Conservation (phyloP, 2,329 filamentous ascomycete species). For the Claviceps pazoutovae region DNA sequence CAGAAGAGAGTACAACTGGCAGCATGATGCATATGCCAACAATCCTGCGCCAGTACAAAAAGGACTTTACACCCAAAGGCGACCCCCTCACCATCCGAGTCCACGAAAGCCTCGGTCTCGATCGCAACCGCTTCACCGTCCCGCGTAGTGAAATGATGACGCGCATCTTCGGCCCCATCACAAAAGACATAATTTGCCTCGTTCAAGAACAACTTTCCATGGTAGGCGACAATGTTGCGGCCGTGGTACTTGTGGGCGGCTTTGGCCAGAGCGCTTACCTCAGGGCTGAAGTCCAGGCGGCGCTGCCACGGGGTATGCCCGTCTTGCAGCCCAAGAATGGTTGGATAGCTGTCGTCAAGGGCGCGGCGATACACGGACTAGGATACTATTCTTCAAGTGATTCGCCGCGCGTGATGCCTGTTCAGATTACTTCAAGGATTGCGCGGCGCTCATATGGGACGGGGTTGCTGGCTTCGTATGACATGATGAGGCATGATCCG, state of each 20-base stretch:
- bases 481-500: slow-evolving; percentile 22
- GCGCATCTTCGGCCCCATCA: slow-evolving; percentile 30
- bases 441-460: slow-evolving; percentile 24
- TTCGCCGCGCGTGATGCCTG: slow-evolving; percentile 14
- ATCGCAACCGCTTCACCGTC: slow-evolving; percentile 18
- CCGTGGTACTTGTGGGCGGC: slow-evolving; percentile 34
- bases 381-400: slow-evolving; percentile 16
- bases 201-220: slow-evolving; percentile 27
- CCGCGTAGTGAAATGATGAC: slow-evolving; percentile 50
- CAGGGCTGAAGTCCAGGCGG: slow-evolving; percentile 24
- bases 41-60: slow-evolving; percentile 20
- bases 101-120: slow-evolving; percentile 19
- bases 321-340: slow-evolving; percentile 34
- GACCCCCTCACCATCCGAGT: slow-evolving; percentile 23
- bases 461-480: slow-evolving; percentile 21
- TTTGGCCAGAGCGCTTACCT: slow-evolving; percentile 33
- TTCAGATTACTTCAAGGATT: slow-evolving; percentile 21
- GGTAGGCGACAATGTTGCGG: slow-evolving; percentile 20
- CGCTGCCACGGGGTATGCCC: slow-evolving; percentile 21
- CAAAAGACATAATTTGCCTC: slow-evolving; percentile 28
- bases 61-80: slow-evolving; percentile 21
- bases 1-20: too few relatives aligned
- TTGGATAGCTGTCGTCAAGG: slow-evolving; percentile 37
- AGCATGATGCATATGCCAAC: too few relatives aligned
- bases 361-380: slow-evolving; percentile 31